Percentiles rank a stretch among this genome's conserved stretches.
phyloP scores from a whole-genome alignment of 2,329 filamentous ascomycete genomes.

The Teratosphaeria epicoccoides region DNA sequence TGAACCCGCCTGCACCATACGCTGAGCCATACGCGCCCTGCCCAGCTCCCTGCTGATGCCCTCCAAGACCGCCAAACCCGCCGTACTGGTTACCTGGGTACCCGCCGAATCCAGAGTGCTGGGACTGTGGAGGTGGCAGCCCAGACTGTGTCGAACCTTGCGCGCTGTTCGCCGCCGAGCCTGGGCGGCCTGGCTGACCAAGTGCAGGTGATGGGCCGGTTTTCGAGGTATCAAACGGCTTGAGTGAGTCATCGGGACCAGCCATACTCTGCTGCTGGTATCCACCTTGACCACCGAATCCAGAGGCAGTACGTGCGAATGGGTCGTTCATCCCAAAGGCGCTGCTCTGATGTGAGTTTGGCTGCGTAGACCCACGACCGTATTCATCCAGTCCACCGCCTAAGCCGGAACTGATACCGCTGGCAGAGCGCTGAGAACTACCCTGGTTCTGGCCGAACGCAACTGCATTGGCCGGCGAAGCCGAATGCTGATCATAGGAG shows the following conservation, averaged over 20 bases:
- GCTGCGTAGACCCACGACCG: constrained; percentile 43
- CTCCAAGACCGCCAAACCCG: constrained; percentile 41
- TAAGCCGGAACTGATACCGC: constrained; percentile 25
- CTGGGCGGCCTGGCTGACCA: constrained; percentile 52
- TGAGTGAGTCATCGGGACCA: constrained; percentile 42
- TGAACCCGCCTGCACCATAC: constrained; percentile 22
- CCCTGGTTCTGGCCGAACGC: constrained; percentile 37
- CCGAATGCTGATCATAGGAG: constrained; percentile 52
- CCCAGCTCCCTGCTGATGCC: constrained; percentile 30
- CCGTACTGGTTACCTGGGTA: constrained; percentile 37
- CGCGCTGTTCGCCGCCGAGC: constrained; percentile 50
- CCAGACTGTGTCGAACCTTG: constrained; percentile 41
- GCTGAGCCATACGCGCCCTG: constrained; percentile 29
- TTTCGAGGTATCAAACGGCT: constrained; percentile 45
- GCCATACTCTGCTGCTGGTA: constrained; percentile 36
- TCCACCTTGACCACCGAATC: constrained; percentile 39
- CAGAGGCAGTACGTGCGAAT: constrained; percentile 48
- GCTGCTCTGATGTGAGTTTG: constrained; percentile 45
- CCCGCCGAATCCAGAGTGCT: constrained; percentile 47
- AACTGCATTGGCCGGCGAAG: constrained; percentile 51
- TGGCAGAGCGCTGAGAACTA: constrained; percentile 35
- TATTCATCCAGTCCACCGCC: constrained; percentile 48
- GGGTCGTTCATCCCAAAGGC: constrained; percentile 47
- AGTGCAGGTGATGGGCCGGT: constrained; percentile 49
- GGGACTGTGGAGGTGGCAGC: constrained; percentile 45